Conservation (phyloP, 306 rosid genomes). For the Lagenaria siceraria region DNA sequence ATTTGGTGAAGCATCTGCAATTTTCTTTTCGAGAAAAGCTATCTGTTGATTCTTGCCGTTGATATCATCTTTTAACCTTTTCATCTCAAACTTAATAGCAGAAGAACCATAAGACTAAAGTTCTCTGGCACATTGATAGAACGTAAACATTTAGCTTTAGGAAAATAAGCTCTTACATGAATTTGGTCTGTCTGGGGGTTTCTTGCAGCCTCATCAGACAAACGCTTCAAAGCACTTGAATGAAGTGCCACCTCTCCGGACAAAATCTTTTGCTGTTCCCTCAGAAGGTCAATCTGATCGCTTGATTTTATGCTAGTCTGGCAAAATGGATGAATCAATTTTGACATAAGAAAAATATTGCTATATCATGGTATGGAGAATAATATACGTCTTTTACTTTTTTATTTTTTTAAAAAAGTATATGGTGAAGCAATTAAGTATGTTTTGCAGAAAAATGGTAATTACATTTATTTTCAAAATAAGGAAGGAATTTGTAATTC, state of each 20-base stretch:
- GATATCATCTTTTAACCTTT: conserved; percentile 66
- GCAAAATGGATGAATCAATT: conserved; percentile 2
- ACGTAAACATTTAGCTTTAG: conserved; percentile 8
- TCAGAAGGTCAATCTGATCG: conserved; percentile 74
- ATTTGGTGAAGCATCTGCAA: conserved; percentile 45
- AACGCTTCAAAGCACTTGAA: conserved; percentile 79
- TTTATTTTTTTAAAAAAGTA: not conserved
- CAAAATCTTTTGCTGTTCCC: conserved; percentile 86
- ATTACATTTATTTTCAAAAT: not conserved
- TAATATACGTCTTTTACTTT: not conserved
- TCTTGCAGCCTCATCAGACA: conserved; percentile 65
- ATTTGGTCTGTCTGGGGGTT: conserved; percentile 59
- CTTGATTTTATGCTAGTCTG: conserved; percentile 74
- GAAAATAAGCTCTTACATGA: conserved; percentile 39
- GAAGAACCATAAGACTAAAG: conserved; percentile 16
- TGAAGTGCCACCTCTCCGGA: conserved; percentile 92
- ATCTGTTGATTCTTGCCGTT: conserved; percentile 62
- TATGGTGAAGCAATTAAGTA: not conserved
- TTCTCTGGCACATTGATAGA: conserved; percentile 16
- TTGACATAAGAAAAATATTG: not conserved
- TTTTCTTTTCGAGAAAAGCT: conserved; percentile 67
- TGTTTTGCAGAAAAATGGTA: not conserved
- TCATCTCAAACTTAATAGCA: conserved; percentile 47
- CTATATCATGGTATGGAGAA: not conserved
- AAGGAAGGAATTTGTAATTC: not conserved